Percentiles rank a stretch among this genome's conserved stretches.
These are phyloP conservation scores for Liriodendron chinense DNA, from an alignment of 164 flowering plant species.

Conservation along the genomic window DNA sequence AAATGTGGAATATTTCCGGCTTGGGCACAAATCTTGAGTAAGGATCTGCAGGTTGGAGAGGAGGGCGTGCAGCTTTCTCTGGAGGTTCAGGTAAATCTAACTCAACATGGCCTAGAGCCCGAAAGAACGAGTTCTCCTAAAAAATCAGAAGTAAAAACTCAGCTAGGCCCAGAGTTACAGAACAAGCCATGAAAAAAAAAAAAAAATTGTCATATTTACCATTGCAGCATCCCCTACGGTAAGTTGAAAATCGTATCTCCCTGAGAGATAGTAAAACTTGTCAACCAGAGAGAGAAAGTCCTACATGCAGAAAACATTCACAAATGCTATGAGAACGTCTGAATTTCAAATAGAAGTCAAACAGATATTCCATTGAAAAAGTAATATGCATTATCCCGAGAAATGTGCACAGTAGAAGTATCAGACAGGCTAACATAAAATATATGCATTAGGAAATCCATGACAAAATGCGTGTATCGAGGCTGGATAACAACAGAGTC, in stretches of 20 bases:
- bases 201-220: conserved; percentile 41
- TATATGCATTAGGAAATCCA: no score
- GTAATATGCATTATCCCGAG: background rate
- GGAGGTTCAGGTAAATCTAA: conserved; percentile 95
- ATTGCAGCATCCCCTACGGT: conserved; percentile 89
- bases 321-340: background rate
- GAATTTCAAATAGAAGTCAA: background rate
- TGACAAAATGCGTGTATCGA: no score
- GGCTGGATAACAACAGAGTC: no score
- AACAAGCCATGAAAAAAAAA: background rate
- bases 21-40: conserved; percentile 71
- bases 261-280: conserved; percentile 90
- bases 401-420: background rate
- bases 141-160: conserved; percentile 12
- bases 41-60: conserved; percentile 67
- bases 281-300: conserved; percentile 95
- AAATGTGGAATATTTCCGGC: conserved; percentile 85
- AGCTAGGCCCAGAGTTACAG: background rate
- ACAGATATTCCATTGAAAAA: background rate
- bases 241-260: conserved; percentile 80
- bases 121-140: conserved; percentile 90
- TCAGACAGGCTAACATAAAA: background rate
- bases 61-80: conserved; percentile 86
- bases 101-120: conserved; percentile 67
- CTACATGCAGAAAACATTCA: conserved; percentile 33